phyloP scores from a whole-genome alignment of 2,329 filamentous ascomycete genomes.

The Taxawa tesnikishii region DNA sequence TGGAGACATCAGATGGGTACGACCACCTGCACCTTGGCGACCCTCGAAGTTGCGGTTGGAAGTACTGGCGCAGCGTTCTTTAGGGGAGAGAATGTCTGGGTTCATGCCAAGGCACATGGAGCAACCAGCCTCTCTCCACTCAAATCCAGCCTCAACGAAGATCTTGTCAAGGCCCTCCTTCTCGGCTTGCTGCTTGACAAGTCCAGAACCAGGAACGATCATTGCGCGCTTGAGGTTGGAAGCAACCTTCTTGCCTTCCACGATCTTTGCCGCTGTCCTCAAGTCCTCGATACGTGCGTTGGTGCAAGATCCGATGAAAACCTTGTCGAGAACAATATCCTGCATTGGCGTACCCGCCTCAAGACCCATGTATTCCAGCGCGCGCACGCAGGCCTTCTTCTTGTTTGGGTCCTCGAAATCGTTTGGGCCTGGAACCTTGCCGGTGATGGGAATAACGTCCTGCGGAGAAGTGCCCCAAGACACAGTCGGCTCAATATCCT shows the following conservation, averaged over 20 bases:
- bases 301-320: constrained; percentile 97
- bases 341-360: constrained; percentile 77
- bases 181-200: constrained; percentile 88
- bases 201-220: constrained; percentile 90
- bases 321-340: constrained; percentile 85
- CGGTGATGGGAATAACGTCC: constrained; percentile 90
- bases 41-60: constrained; percentile 98
- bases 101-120: constrained; percentile 99
- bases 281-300: constrained; percentile 96
- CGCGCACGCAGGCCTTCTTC: constrained; percentile 66
- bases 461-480: constrained; percentile 97
- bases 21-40: constrained; percentile 78
- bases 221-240: constrained; percentile 84
- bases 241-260: constrained; percentile 79
- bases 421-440: constrained; percentile 78
- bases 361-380: constrained; percentile 94
- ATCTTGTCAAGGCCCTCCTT: constrained; percentile 86
- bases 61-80: constrained; percentile 88
- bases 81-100: constrained; percentile 84
- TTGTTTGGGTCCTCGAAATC: constrained; percentile 70
- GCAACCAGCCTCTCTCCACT: constrained; percentile 97
- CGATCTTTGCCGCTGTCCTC: constrained; percentile 71
- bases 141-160: constrained; percentile 83
- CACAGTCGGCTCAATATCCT: constrained; percentile 85
- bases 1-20: constrained; percentile 93